Evolutionary conservation across 441 rosid genomes (phyloP).

Genomic region (Melastoma candidum): DNA sequence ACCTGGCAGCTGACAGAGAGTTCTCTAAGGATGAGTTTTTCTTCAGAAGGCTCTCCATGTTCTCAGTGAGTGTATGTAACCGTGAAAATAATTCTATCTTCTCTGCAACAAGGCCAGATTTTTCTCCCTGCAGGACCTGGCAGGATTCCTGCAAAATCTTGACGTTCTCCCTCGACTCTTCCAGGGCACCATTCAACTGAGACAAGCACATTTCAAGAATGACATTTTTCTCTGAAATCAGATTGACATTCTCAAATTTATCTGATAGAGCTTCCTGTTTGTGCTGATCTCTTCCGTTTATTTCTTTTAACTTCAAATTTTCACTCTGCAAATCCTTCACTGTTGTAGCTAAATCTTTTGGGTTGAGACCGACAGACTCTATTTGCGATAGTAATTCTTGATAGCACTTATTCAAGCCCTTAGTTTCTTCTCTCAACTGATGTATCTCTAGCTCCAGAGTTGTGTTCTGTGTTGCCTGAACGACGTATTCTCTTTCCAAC

Average conservation of each 20-base stretch:
- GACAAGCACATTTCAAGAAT: conserved; percentile 37
- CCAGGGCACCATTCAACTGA: conserved; percentile 39
- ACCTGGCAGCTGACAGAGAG: conserved; percentile 44
- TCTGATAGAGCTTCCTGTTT: conserved; percentile 29
- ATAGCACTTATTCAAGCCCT: conserved; percentile 32
- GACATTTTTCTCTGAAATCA: conserved; percentile 41
- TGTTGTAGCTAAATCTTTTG: conserved; percentile 31
- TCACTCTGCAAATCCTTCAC: conserved; percentile 50
- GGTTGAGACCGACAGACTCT: conserved; percentile 43
- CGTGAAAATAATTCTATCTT: conserved; percentile 70
- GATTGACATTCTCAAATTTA: conserved; percentile 41
- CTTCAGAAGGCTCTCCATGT: conserved; percentile 58
- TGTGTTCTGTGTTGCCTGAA: conserved; percentile 35
- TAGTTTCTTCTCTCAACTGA: conserved; percentile 37
- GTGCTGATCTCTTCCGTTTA: conserved; percentile 25
- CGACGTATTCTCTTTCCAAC: conserved; percentile 42
- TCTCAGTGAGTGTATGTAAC: conserved; percentile 57
- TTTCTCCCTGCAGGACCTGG: conserved; percentile 54
- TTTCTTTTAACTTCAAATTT: conserved; percentile 41
- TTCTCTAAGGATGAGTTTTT: conserved; percentile 42
- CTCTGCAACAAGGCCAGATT: conserved; percentile 35
- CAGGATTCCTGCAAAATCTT: conserved; percentile 45
- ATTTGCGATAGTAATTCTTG: conserved; percentile 37
- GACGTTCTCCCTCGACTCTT: conserved; percentile 38
- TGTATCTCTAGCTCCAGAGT: conserved; percentile 41